A percentile compares a stretch with the other conserved stretches of the same genome.
phyloP scores from a whole-genome alignment of 768 basidiomycete genomes.

The Cytidiella melzeri region DNA sequence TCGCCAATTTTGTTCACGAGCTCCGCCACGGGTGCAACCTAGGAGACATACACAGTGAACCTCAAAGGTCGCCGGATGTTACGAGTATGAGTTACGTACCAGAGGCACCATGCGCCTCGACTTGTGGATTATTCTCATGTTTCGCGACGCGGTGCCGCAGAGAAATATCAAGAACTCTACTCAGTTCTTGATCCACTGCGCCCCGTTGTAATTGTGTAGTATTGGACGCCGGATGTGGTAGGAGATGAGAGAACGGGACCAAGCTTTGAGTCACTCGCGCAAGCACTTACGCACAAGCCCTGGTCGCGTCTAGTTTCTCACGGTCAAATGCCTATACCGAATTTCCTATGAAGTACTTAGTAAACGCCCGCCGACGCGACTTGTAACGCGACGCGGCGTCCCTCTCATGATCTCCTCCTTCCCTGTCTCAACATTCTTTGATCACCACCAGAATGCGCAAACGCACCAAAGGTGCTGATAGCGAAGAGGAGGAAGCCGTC shows the following conservation, averaged over 20 bases:
- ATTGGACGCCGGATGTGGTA: not conserved
- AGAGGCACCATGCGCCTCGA: conserved; percentile 77
- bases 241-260: not conserved
- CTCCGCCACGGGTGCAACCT: conserved; percentile 78
- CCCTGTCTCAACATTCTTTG: too few relatives aligned
- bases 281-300: not conserved
- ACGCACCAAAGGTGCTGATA: conserved; percentile 4
- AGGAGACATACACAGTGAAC: conserved; percentile 16
- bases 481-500: conserved; percentile 8
- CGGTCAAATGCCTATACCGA: too few relatives aligned
- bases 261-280: not conserved
- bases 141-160: conserved; percentile 38
- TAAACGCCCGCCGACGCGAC: too few relatives aligned
- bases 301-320: not conserved
- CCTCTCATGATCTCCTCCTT: too few relatives aligned
- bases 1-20: conserved; percentile 67
- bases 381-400: too few relatives aligned
- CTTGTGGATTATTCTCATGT: conserved; percentile 86
- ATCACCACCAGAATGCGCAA: conserved; percentile 5
- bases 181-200: conserved; percentile 6
- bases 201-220: not conserved
- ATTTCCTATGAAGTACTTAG: too few relatives aligned
- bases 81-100: conserved; percentile 38
- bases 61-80: conserved; percentile 13
- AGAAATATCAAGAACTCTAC: not conserved